Evolutionary conservation across 495 filamentous ascomycete genomes (phyloP), one percentile per base, ranked within the genome.

Genomic region (Tricharina praecox): DNA sequence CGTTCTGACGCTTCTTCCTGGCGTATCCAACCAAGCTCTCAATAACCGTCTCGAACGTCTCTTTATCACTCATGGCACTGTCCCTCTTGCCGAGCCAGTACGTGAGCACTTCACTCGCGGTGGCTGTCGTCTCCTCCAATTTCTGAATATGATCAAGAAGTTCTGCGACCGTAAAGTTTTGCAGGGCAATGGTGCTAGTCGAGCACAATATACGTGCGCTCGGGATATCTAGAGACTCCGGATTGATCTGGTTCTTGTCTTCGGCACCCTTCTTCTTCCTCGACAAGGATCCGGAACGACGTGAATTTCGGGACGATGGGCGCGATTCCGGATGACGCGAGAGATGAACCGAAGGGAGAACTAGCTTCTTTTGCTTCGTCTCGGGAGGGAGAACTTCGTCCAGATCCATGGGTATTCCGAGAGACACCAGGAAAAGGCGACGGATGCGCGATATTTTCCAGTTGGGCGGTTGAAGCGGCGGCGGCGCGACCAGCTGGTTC

Each of bases 371-470:
- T 61, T 96, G 92, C 64, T 94, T 95, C 28, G 83, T 88, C 39
- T 59, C 56, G 1, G 87, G 83, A 1, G 90, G 90, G 16, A 96
- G 73, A 50, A 96, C 95, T 66, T 96, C 90, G 63, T 99, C 90
- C 2, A 99, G 71, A 54, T 99, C 90, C 39, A 99, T 80, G 3
- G 90, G 90, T 0, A 99, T 90, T 13, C 90, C 90, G 3, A 99
- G 73, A 9, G 84, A 93, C 32, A 99, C 90, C 26, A 99, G 76
- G 64, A 99, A 99, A 32, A 96, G 75, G 8, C 90, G 82, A 45
- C 90, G 82, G 58, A 95, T 96, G 43, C 88, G 85, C 40, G 84
- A 93, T 48, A 92, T 85, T 50, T 93, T 85, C 90, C 90, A 99
- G 64, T 99, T 88, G 0, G 92, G 88, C 1, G 90, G 92, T 61